Base-by-base conservation (phyloP, 176 grass and related monocot species). In the Phoenix roebelenii region DNA sequence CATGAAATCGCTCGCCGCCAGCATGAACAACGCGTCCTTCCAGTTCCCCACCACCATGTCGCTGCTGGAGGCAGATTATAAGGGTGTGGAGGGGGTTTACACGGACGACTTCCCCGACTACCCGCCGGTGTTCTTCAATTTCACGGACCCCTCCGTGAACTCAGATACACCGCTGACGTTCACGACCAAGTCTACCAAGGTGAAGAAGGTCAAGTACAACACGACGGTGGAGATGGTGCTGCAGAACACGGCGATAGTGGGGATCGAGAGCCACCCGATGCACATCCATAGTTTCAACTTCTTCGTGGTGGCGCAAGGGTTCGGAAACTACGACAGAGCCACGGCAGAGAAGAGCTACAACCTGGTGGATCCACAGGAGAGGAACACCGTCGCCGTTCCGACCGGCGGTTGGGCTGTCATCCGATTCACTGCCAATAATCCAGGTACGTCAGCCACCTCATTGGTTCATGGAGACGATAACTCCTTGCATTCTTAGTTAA, bases 1-100 rank as follows among this genome's bases (percentile, higher is more conserved):
- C 15, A 12, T 15, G 5, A 15, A 23, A n/a, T 50, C 64, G 4
- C 15, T 76, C 22, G 57, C 22, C 0, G 81, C 69, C 0, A 89
- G 24, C 76, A 95, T 95, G 85, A 95, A 95, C 72, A 89, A 85
- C 32, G 54, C 61, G 5, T 89, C 89, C 0, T 89, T 95, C 76
- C 3, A 17, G 4, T 76, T 89, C 65, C 85, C 85, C 1, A 16
- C 17, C 23, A 12, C 59, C 52, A 16, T 66, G 2, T 78, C 89
- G 12, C 49, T 83, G 49, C 76, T 95, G 0, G 70, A 85, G 29
- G 85, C 82, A 30, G 68, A 52, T 23, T 69, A 18, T 25, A 25
- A 30, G 32, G 74, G 82, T 48, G 4, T 10, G 0, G 1, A 15
- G 0, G 79, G 70, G 25, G 65, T 80, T 6, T 89, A 80, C 85